Evolutionary conservation across 164 flowering plant species (phyloP), one percentile per base, ranked within the genome.

Genomic region (Dillenia turbinata): DNA sequence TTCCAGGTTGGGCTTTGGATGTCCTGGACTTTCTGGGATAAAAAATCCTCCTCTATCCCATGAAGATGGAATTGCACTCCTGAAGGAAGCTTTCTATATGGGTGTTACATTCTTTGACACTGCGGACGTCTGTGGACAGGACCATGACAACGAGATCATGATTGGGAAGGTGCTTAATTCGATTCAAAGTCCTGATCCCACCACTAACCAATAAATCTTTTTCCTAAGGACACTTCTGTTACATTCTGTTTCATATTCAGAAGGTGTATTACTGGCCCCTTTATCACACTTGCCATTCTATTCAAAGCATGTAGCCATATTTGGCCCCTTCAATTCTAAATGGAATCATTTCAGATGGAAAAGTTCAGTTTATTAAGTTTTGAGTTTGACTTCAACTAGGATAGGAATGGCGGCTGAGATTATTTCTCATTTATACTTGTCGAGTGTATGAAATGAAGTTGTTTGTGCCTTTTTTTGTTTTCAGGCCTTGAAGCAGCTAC

Each of bases 91-190:
- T 9, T 83, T 83, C 56, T 60, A 49, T 47, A 71, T 75, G 49
- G 88, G 93, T 58, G 73, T 85, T 60, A 87, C 90, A 17, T 83
- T 83, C 70, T 83, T 87, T 64, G 93, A 85, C 60, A 85, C 88
- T 10, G 67, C 88, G 22, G 86, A 85, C 78, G 56, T 70, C 1
- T 87, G 83, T 68, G 90, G 90, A 49, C 57, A 3, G 14, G 40
- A 71, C 60, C 53, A 69, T 59, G 54, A 77, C 3, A 87, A 87
- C 70, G 90, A 87, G 64, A 51, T 78, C 59, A 62, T 87, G 50
- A 64, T 87, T 47, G 86, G 88, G 54, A 80, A 83, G 80, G 86
- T 83, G 59, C 10, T 44, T 9, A n/a, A 10, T 26, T 62, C 22
- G 40, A 64, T 17, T 12, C 47, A 44, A 10, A 2, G 16, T 67